phyloP scores from a whole-genome alignment of 768 basidiomycete species.

The Panaeolus cyanescens region DNA sequence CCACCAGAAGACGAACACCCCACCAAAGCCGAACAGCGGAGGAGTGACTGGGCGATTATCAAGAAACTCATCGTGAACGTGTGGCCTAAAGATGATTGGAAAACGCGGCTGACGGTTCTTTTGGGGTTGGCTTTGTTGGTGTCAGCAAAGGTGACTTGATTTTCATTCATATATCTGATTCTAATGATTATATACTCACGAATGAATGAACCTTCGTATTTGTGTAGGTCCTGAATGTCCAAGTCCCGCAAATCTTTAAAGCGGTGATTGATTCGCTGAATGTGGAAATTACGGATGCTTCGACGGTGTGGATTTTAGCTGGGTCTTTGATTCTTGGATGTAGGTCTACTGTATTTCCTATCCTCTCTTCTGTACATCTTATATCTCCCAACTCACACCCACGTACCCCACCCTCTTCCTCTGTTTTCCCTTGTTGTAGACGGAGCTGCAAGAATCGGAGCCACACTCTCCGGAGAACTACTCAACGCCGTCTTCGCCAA shows the following conservation, averaged over 20 bases:
- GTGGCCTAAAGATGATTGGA: slow-evolving; percentile 89
- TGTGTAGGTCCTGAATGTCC: slow-evolving; percentile 87
- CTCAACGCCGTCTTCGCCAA: slow-evolving; percentile 96
- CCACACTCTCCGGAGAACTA: slow-evolving; percentile 88
- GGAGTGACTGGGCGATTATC: slow-evolving; percentile 86
- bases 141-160: slow-evolving; percentile 72
- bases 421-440: slow-evolving; percentile 58
- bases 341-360: slow-evolving; percentile 43
- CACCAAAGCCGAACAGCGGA: slow-evolving; percentile 54
- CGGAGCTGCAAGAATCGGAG: slow-evolving; percentile 86
- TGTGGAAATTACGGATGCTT: slow-evolving; percentile 68
- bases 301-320: slow-evolving; percentile 89
- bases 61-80: slow-evolving; percentile 83
- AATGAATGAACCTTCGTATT: neutral
- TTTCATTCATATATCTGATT: neutral
- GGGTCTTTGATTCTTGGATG: slow-evolving; percentile 92
- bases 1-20: slow-evolving; percentile 15
- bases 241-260: slow-evolving; percentile 98
- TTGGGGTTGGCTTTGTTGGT: slow-evolving; percentile 81
- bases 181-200: neutral
- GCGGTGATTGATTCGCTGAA: slow-evolving; percentile 88
- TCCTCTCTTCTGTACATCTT: neutral
- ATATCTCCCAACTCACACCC: neutral
- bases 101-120: slow-evolving; percentile 78
- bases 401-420: neutral